A percentile compares a stretch with the other conserved stretches of the same genome.
These are phyloP conservation scores for Omphalotus olearius DNA, from an alignment of 1,284 basidiomycete species.

Conservation along the genomic window DNA sequence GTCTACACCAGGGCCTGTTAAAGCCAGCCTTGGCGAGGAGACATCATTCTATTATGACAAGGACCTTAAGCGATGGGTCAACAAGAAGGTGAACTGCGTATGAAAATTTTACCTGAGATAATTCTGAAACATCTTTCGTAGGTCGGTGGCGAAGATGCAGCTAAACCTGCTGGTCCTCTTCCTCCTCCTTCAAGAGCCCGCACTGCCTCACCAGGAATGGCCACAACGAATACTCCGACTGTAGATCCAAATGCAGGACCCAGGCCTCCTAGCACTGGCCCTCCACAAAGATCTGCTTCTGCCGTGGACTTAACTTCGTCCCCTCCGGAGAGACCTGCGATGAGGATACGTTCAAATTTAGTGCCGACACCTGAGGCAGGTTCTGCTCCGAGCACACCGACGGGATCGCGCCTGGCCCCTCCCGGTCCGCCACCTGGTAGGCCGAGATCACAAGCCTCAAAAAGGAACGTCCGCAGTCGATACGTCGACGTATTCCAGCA, in stretches of 20 bases:
- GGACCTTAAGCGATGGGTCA: conserved; percentile 94
- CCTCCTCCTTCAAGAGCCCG: conserved; percentile 73
- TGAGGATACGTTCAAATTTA: conserved; percentile 63
- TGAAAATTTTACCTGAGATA: not conserved
- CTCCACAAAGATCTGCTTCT: conserved; percentile 58
- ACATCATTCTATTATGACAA: conserved; percentile 92
- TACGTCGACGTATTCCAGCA: conserved; percentile 86
- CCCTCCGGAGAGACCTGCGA: conserved; percentile 41
- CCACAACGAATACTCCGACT: conserved; percentile 28
- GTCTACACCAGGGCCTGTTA: conserved; percentile 62
- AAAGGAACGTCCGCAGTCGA: conserved; percentile 72
- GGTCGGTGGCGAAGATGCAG: conserved; percentile 48
- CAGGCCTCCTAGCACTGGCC: conserved; percentile 24
- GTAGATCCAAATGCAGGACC: conserved; percentile 20
- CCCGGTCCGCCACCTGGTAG: conserved; percentile 46
- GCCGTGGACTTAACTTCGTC: conserved; percentile 51
- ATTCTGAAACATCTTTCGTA: conserved; percentile 3
- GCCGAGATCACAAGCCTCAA: conserved; percentile 59
- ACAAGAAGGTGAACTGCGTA: conserved; percentile 71
- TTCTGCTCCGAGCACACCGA: conserved; percentile 40
- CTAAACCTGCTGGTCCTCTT: conserved; percentile 48
- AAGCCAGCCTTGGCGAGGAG: conserved; percentile 92
- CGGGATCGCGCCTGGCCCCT: conserved; percentile 30
- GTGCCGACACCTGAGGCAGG: conserved; percentile 43
- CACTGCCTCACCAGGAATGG: conserved; percentile 72